Conservation (phyloP, 1,284 basidiomycete genomes). For the Somion occarium region DNA sequence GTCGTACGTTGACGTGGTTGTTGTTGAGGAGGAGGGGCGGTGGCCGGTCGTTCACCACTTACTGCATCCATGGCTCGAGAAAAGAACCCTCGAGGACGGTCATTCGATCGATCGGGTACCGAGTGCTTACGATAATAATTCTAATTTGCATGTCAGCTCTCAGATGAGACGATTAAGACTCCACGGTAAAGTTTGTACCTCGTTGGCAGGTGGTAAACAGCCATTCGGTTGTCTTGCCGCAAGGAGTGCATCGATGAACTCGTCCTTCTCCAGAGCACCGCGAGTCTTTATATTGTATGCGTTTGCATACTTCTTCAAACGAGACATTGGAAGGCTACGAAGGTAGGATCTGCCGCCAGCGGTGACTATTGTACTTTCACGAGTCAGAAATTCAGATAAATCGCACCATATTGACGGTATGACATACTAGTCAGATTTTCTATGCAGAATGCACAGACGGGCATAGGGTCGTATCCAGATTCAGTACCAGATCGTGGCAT, state of each 20-base stretch:
- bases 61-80: constrained; percentile 34
- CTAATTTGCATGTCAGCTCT: constrained; percentile 20
- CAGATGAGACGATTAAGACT: no score
- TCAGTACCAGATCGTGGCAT: constrained; percentile 53
- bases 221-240: constrained; percentile 50
- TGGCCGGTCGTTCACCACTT: constrained; percentile 17
- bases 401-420: neutral
- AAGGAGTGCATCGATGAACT: constrained; percentile 61
- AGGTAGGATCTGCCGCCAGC: constrained; percentile 54
- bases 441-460: constrained; percentile 70
- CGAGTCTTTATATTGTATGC: constrained; percentile 64
- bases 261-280: constrained; percentile 69
- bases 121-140: constrained; percentile 58
- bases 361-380: constrained; percentile 45
- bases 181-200: constrained; percentile 43
- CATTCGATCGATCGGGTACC: constrained; percentile 47
- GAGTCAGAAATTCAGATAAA: neutral
- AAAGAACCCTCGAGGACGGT: constrained; percentile 50
- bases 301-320: constrained; percentile 61
- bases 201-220: constrained; percentile 49
- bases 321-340: constrained; percentile 48
- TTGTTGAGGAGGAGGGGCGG: constrained; percentile 22
- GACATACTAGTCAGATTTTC: constrained; percentile 62
- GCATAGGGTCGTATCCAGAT: constrained; percentile 54
- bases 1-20: constrained; percentile 27